phyloP scores from a whole-genome alignment of 345 rosid species.

The Boechera divaricarpa region DNA sequence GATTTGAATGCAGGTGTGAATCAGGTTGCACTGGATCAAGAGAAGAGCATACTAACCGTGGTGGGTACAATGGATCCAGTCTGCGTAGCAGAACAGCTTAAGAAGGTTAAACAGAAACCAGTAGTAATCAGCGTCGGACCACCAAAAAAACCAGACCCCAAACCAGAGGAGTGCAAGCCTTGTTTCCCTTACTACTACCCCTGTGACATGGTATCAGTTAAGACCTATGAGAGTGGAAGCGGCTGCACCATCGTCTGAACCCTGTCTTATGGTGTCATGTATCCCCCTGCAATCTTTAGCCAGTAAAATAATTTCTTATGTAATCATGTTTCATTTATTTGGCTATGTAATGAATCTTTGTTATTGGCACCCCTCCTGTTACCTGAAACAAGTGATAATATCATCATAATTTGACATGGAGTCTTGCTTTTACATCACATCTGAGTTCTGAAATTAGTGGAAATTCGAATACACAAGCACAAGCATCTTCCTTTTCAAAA shows the following conservation, averaged over 20 bases:
- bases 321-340: background rate
- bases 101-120: slow-evolving; percentile 41
- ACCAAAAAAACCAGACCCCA: slow-evolving; percentile 36
- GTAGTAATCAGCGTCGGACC: slow-evolving; percentile 44
- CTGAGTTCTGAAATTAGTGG: background rate
- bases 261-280: slow-evolving; percentile 26
- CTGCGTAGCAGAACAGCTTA: slow-evolving; percentile 30
- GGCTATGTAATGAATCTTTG: slow-evolving; percentile 16
- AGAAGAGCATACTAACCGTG: slow-evolving; percentile 44
- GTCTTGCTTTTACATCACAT: slow-evolving; percentile 23
- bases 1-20: slow-evolving; percentile 40
- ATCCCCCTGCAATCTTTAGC: background rate
- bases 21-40: slow-evolving; percentile 37
- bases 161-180: slow-evolving; percentile 14
- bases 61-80: slow-evolving; percentile 48
- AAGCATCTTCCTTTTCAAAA: slow-evolving; percentile 17
- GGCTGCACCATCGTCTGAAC: slow-evolving; percentile 44
- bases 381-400: slow-evolving; percentile 6
- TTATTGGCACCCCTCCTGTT: slow-evolving; percentile 16
- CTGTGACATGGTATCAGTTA: slow-evolving; percentile 31
- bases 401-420: slow-evolving; percentile 6
- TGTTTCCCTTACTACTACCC: slow-evolving; percentile 21
- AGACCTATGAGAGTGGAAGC: slow-evolving; percentile 29
- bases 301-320: background rate
- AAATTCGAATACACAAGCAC: background rate